Conservation (phyloP, 257 asterid species). For the Solanum medicagineum region DNA sequence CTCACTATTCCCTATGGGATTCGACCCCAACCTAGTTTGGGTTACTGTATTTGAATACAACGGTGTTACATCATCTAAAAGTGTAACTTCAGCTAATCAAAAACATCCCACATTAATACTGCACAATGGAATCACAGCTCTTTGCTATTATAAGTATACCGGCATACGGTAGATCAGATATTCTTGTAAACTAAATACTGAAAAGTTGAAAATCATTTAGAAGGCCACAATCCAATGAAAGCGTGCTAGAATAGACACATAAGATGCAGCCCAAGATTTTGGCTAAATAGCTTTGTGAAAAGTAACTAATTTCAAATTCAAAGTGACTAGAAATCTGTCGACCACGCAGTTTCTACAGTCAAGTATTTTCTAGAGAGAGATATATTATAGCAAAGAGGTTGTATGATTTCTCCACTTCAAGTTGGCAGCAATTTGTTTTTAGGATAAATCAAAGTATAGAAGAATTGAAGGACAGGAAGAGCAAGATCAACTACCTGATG, state of each 20-base stretch:
- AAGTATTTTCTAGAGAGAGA: neutral
- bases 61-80: neutral
- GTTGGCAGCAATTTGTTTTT: neutral
- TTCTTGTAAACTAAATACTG: neutral
- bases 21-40: neutral
- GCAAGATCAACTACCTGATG: constrained; percentile 41
- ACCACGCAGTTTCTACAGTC: neutral
- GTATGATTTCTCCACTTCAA: neutral
- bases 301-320: neutral
- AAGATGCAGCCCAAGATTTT: neutral
- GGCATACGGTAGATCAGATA: neutral
- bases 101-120: neutral
- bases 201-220: neutral
- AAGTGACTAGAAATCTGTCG: neutral
- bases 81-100: neutral
- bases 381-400: neutral
- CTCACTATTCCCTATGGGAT: neutral
- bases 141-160: neutral
- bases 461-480: neutral
- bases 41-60: neutral
- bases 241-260: neutral
- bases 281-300: neutral
- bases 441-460: neutral
- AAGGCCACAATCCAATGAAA: neutral
- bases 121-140: neutral